Evolutionary conservation across 2,329 filamentous ascomycete species (phyloP), one percentile per base, ranked within the genome.

Genomic region (Paradendryphiella salina): DNA sequence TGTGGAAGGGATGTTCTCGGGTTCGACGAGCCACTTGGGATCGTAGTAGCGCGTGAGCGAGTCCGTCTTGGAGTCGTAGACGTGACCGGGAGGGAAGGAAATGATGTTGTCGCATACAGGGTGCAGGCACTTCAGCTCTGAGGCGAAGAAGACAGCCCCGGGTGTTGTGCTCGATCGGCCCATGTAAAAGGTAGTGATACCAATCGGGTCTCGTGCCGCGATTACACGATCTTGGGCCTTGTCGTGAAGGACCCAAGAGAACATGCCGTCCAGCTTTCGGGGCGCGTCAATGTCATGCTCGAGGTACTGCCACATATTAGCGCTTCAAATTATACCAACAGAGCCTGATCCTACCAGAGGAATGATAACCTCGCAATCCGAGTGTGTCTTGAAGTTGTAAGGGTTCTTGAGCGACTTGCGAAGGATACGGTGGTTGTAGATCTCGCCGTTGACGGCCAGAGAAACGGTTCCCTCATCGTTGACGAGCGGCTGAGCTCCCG

Each of bases 321-420:
- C 52, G 41, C 44, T 9, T n/a, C 3, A 13, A 5, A 29, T 29
- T 38, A 11, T 14, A 11, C 14, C 28, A 5, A 31, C 11, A 32
- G 11, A 23, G 11, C 15, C 28, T 35, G 31, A 48, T 76, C 85
- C 73, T 82, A 95, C 90, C 82, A 99, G 76, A 63, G 95, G 94
- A 72, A 99, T 96, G 76, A 99, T 96, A 72, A 99, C 93, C 77
- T 99, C 94, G 77, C 94, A 99, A 73, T 99, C 94, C 31, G 93
- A 97, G 72, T 94, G 88, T 61, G 94, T 99, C 86, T 96, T 96
- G 86, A 97, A 99, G 76, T 92, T 87, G 77, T 96, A 96, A 31
- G 86, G 83, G 54, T 80, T 85, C 77, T 90, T 90, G 67, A 96
- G 80, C 66, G 81, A 80, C 79, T 96, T 97, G 73, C 94, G 88